Percentiles rank a stretch among this genome's conserved stretches.
phyloP scores from a whole-genome alignment of 2,329 filamentous ascomycete genomes.

The Colletotrichum kahawae region DNA sequence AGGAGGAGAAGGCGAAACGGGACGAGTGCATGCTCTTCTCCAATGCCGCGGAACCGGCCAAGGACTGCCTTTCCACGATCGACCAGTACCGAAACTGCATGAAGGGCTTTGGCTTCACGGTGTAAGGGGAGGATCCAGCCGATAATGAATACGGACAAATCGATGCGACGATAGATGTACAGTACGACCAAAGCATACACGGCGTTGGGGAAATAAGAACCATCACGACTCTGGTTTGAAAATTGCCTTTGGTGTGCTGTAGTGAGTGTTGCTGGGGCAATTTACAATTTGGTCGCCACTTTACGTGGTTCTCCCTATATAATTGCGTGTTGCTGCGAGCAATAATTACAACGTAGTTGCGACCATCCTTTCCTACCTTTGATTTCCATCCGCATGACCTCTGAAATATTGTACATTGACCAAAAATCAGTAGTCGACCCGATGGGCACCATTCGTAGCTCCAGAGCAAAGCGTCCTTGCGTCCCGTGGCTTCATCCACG shows the following conservation, averaged over 20 bases:
- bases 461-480: neutral
- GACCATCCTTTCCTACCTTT: neutral
- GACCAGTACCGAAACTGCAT: conserved; percentile 90
- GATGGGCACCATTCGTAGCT: neutral
- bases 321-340: neutral
- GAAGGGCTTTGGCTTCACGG: conserved; percentile 88
- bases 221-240: conserved; percentile 6
- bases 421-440: neutral
- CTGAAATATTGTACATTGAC: neutral
- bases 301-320: neutral
- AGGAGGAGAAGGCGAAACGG: conserved; percentile 86
- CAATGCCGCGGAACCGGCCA: conserved; percentile 78
- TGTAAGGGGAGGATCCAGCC: conserved; percentile 38
- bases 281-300: neutral
- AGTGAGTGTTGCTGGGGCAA: neutral
- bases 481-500: neutral
- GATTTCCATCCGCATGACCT: neutral
- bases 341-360: neutral
- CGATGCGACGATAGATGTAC: conserved; percentile 21
- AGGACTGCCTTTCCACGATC: conserved; percentile 83
- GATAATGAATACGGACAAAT: neutral
- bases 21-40: conserved; percentile 99
- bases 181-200: conserved; percentile 19
- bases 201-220: conserved; percentile 23
- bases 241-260: neutral